Conservation (phyloP, 2,329 filamentous ascomycete genomes). For the Sporothrix protearum region DNA sequence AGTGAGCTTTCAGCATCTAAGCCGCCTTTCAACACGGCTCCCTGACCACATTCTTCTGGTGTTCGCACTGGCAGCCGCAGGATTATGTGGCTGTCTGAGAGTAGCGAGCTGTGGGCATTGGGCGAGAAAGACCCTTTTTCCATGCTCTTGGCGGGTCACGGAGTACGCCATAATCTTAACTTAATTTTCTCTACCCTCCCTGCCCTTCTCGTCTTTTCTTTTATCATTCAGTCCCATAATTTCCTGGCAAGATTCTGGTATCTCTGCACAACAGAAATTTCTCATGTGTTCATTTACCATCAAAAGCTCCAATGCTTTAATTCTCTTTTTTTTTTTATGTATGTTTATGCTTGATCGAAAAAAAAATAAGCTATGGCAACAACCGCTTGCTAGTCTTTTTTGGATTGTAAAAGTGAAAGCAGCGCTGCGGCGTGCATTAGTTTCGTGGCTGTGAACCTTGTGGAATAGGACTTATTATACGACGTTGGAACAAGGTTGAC, state of each 20-base stretch:
- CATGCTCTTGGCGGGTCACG: not conserved
- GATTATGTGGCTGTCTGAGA: not conserved
- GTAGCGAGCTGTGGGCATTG: not conserved
- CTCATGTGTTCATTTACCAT: not conserved
- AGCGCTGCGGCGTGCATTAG: constrained; percentile 1
- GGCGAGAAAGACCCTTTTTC: not conserved
- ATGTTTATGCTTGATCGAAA: not conserved
- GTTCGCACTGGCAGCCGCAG: not conserved
- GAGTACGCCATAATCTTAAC: not conserved
- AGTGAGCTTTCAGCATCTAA: not conserved
- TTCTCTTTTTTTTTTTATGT: not conserved
- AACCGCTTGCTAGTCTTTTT: not conserved
- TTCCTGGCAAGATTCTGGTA: not conserved
- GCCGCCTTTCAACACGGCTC: not conserved
- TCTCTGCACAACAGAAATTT: not conserved
- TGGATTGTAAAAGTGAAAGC: not conserved
- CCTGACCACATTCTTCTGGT: not conserved
- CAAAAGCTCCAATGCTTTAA: not conserved
- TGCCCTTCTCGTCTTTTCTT: not conserved
- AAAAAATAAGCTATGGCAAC: not conserved
- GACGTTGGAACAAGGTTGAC: not conserved
- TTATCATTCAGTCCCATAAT: not conserved
- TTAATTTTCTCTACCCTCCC: not conserved
- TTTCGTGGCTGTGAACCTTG: constrained; percentile 2
- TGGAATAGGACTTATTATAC: not conserved